These are phyloP conservation scores for Rubia balearica DNA, from an alignment of 305 asterid genomes.

Conservation along the genomic window DNA sequence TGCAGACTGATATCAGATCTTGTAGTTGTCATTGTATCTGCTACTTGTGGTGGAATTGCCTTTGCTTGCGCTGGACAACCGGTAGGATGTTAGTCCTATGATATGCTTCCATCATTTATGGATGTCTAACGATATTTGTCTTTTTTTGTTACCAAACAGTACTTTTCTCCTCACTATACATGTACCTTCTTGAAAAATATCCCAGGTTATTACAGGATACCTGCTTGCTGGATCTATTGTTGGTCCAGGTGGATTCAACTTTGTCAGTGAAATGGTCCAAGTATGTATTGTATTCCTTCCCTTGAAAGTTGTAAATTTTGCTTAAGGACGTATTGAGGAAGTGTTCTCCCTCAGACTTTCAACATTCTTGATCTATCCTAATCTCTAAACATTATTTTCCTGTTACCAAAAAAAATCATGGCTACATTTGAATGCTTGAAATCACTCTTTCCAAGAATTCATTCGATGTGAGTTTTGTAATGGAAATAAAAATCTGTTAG, in stretches of 20 bases:
- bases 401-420: not conserved
- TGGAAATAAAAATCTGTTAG: not conserved
- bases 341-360: not conserved
- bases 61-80: conserved; percentile 99
- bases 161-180: conserved; percentile 14
- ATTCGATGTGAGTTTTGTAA: not conserved
- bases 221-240: conserved; percentile 90
- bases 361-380: not conserved
- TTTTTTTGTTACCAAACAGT: not conserved
- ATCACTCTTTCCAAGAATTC: not conserved
- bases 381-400: not conserved
- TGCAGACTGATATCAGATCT: conserved; percentile 92
- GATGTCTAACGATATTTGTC: not conserved
- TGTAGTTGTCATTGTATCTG: conserved; percentile 96
- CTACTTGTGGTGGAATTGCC: conserved; percentile 98
- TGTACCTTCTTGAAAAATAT: conserved; percentile 15
- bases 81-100: conserved; percentile 39
- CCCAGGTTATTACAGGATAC: conserved; percentile 95
- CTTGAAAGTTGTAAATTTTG: not conserved
- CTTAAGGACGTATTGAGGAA: not conserved
- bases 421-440: not conserved
- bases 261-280: conserved; percentile 96
- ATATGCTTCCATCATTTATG: conserved; percentile 2
- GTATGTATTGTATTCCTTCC: conserved; percentile 37
- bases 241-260: conserved; percentile 96